Base-by-base conservation (phyloP, 352 stramenopile species). In the Pythium plurisporium region DNA sequence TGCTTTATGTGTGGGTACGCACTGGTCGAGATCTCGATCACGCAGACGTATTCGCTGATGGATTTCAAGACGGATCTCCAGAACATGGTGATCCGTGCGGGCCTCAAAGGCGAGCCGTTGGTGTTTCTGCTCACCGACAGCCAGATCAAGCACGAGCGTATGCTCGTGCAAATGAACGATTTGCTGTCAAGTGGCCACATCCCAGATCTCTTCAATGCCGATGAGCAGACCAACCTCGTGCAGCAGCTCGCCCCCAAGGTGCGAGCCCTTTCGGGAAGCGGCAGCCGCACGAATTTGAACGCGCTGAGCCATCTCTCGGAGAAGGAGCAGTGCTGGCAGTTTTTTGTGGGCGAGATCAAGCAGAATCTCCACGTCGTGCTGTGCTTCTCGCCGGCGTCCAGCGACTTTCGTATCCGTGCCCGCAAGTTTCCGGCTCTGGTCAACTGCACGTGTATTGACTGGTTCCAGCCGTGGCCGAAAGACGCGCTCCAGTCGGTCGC, bases 11-110 rank as follows among this genome's bases (percentile, higher is more conserved):
- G 88, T 55, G 84, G 76, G 6, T 98, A 94, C 48, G 55, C 74
- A 7, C 69, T 97, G 12, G 71, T 87, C 1, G 90, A 98, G 60
- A 95, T 98, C 44, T 71, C 86, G 20, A 94, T 98, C 56, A 96
- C 86, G 2, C 80, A 87, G 31, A 76, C 70, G 2, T 98, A 98
- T 69, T 85, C 76, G 53, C 76, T 97, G 4, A 68, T 95, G 29
- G 94, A 98, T 62, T 94, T 98, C 48, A 98, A 98, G 58, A 82
- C 96, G 0, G 94, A 98, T 59, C 73, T 98, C 11, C 96, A 98
- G 59, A 74, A 49, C 17, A 91, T 98, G 72, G 95, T 92, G 34
- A 60, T 76, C 27, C 89, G 95, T 44, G 89, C 94, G 14, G 95
- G 94, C 5, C 60, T 98, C n/a, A 97, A 97, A 67, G 87, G 96